Evolutionary conservation across 345 rosid species (phyloP), one percentile per base, ranked within the genome.

Genomic region (Psidium guajava): DNA sequence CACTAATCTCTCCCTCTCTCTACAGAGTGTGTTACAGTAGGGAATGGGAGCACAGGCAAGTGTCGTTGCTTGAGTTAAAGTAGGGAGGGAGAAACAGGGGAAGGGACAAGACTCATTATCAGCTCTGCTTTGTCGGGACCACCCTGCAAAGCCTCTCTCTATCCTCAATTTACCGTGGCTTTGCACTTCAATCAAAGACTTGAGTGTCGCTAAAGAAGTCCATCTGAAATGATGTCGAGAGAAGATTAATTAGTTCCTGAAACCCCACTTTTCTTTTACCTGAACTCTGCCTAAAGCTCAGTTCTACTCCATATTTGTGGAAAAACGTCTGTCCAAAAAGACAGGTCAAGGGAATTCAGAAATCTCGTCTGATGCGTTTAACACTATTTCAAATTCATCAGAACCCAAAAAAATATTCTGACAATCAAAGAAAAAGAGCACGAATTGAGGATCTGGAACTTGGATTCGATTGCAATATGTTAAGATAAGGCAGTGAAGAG

Each of bases 71-170:
- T 27, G 53, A 81, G 32, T 25, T 12, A 12, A 15, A 20, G 16
- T 58, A 8, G 12, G 18, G 84, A 57, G 82, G 84, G 55, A 74
- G 87, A 88, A 89, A 87, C 92, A 88, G 91, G 85, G 85, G 90
- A 88, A 86, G 87, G 88, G 95, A 94, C 92, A 91, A 89, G 32
- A 49, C 54, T 69, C 77, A 8, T 69, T 69, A 36, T 32, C 77
- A 36, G 47, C 77, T 32, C 77, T 21, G 77, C 47, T 69, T 22
- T 0, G 47, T 32, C 47, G 49, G 83, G 54, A 47, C 83, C 83
- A 81, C 83, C 32, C 32, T 9, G 47, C 10, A 40, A 69, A 69
- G 36, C 47, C 77, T 32, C 24, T 69, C 77, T 36, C 47, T 69
- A 32, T 69, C 77, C 77, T 47, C 44, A 18, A 28, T 18, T 18